Base-by-base conservation (phyloP, 257 asterid species). In the Ocimum tenuiflorum region DNA sequence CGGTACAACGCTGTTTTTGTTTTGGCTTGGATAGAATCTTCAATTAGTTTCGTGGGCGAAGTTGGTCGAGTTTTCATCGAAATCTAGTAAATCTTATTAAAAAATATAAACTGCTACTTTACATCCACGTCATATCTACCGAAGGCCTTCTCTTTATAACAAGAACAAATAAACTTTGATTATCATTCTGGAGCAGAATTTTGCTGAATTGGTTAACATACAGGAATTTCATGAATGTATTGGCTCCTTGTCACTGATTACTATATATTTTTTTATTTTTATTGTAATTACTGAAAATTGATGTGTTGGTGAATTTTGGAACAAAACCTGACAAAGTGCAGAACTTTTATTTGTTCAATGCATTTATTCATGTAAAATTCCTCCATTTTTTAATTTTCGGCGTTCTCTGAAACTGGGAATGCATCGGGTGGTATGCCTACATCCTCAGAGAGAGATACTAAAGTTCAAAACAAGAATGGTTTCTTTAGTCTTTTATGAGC, bases 241-340 rank as follows among this genome's bases (percentile, higher is more conserved):
- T 48, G 12, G 29, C 19, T 10, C 6, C 49, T 33, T 29, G 15
- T 2, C n/a, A 27, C 18, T 47, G 48, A 19, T 35, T 18, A 10
- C 36, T 27, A 53, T 13, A 46, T 53, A 51, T 73, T 23, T 36
- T 33, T 11, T 70, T 38, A 12, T 33, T n/a, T 70, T 69, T 17
- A 57, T 68, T 53, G 60, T 60, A 67, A 51, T 70, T 47, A 50
- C 36, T 64, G 74, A 68, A 73, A 68, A 62, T 63, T 69, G 22
- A 20, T 22, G 7, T 73, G 79, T 68, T 49, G 64, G 49, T 27
- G 6, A 63, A 70, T 42, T 68, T 29, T 33, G 73, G 78, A 74
- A 68, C 86, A 79, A 51, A 48, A 54, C 42, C 83, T 70, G 82
- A 72, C 72, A 73, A 43, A 63, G 33, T 7, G 24, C 65, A 35